Conservation (phyloP, 1,284 basidiomycete species). For the Polyporus tsugae region DNA sequence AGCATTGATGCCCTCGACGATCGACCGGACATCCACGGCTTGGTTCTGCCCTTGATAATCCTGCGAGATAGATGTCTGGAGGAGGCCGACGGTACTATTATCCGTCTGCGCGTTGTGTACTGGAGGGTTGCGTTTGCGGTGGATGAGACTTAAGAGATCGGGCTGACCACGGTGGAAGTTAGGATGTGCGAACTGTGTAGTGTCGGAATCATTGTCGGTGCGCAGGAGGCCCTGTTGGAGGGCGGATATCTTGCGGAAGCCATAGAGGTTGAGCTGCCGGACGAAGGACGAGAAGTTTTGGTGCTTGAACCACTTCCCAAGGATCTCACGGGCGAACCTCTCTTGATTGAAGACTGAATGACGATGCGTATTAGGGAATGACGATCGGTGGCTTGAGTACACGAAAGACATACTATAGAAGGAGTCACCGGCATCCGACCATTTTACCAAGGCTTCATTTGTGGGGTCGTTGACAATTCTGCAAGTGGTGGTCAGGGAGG, state of each 20-base stretch:
- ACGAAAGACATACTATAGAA: conserved; percentile 44
- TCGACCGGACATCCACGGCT: conserved; percentile 75
- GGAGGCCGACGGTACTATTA: conserved; percentile 39
- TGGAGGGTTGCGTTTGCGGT: conserved; percentile 70
- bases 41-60: conserved; percentile 51
- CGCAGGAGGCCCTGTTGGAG: conserved; percentile 94
- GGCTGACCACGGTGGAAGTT: conserved; percentile 94
- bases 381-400: conserved; percentile 3
- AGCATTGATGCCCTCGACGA: conserved; percentile 85
- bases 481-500: conserved; percentile 14
- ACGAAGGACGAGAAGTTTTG: conserved; percentile 95
- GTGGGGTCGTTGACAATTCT: conserved; percentile 93
- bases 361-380: conserved; percentile 1
- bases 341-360: conserved; percentile 89
- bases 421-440: conserved; percentile 91
- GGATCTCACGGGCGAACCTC: conserved; percentile 90
- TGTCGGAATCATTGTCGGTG: conserved; percentile 82
- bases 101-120: conserved; percentile 33
- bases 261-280: conserved; percentile 97
- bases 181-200: conserved; percentile 93
- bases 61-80: conserved; percentile 34
- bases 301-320: conserved; percentile 97
- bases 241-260: conserved; percentile 95
- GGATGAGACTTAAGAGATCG: conserved; percentile 88
- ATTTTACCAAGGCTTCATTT: conserved; percentile 86